A percentile compares a stretch with the other conserved stretches of the same genome.
phyloP scores from a whole-genome alignment of 73 alveolate species.

The Blepharisma stoltei region DNA sequence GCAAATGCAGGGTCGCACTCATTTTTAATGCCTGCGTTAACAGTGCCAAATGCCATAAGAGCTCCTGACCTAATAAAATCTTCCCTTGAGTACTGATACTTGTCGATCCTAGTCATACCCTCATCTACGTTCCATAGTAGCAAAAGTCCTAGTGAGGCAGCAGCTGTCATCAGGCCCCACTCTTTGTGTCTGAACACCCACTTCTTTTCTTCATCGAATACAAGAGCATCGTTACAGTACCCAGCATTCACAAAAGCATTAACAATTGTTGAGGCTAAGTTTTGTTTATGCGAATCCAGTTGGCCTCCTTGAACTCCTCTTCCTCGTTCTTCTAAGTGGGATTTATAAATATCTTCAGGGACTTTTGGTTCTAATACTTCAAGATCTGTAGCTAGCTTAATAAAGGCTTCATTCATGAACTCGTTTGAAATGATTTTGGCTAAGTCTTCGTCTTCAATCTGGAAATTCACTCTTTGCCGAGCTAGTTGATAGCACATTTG shows the following conservation, averaged over 20 bases:
- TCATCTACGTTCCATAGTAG: slow-evolving; percentile 93
- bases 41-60: slow-evolving; percentile 84
- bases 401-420: slow-evolving; percentile 72
- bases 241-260: slow-evolving; percentile 99
- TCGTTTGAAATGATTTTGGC: slow-evolving; percentile 84
- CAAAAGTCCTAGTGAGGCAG: slow-evolving; percentile 74
- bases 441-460: slow-evolving; percentile 74
- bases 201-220: slow-evolving; percentile 65
- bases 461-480: slow-evolving; percentile 76
- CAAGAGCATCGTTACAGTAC: slow-evolving; percentile 90
- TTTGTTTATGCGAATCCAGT: slow-evolving; percentile 38
- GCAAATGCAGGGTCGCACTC: slow-evolving; percentile 73
- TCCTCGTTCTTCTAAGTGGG: slow-evolving; percentile 95
- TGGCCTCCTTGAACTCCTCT: slow-evolving; percentile 27
- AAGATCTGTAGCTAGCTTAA: slow-evolving; percentile 89
- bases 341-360: slow-evolving; percentile 97
- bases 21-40: slow-evolving; percentile 74
- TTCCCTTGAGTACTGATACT: slow-evolving; percentile 70
- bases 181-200: slow-evolving; percentile 92
- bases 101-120: slow-evolving; percentile 87
- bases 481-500: slow-evolving; percentile 90
- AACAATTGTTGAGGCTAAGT: slow-evolving; percentile 92
- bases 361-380: slow-evolving; percentile 97
- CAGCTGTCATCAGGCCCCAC: slow-evolving; percentile 77
- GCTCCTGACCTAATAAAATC: slow-evolving; percentile 84